Evolutionary conservation across 2,329 filamentous ascomycete genomes (phyloP), one percentile per base, ranked within the genome.

Genomic region (Ceratocystiopsis brevicomis): DNA sequence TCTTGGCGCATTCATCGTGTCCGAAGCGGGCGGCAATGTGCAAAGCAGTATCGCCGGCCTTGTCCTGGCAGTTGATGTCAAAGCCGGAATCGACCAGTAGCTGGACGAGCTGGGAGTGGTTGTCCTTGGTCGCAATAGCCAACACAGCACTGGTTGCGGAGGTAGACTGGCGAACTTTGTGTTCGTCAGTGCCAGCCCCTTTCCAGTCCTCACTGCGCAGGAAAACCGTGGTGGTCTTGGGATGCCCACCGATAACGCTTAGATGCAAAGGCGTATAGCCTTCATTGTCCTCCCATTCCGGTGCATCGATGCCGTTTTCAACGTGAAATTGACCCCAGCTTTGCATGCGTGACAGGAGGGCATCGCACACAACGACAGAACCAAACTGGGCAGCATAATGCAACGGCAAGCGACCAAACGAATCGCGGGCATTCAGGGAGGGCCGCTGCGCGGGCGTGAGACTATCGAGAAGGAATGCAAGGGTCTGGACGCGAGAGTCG

Each of bases 351-450:
- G 79, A 76, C 63, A 95, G 87, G 51, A 96, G 72, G 19, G 87
- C 69, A 55, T 93, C 73, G 55, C 85, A 94, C 11, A 95, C 78
- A n/a, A 85, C 74, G 4, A 90, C 82, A 52, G 95, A 86, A 3
- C 90, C 90, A 56, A 92, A 94, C 57, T 96, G 86, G 0, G 90
- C 88, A 3, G 86, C 86, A 56, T 95, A 95, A 57, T 96, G 88
- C 12, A 96, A 67, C 1, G 88, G 86, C 14, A 88, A 70, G 5
- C 88, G 80, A 3, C 85, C 87, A 47, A 88, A 81, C 0, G 76
- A 69, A 59, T 96, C 88, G 46, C 71, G 76, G 13, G 73, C 71
- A 41, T 71, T 65, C 12, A 96, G 64, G 0, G 80, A 79, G 13
- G 57, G 50, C 12, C 78, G 73, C 51, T 96, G 88, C 11, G 71